phyloP scores from a whole-genome alignment of 179 eudicot species.

The Heliamphora pulchella region DNA sequence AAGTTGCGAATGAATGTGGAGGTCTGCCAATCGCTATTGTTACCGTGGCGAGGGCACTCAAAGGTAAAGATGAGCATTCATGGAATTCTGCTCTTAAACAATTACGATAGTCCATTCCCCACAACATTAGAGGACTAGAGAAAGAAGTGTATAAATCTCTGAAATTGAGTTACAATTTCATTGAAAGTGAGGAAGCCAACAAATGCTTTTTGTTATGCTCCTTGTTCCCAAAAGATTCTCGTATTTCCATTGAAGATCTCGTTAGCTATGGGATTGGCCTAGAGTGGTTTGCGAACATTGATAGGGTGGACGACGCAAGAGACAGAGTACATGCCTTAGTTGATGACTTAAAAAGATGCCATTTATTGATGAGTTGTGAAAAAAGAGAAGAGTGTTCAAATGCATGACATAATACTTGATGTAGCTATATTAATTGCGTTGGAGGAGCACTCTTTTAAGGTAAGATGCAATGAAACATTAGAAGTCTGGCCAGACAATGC shows the following conservation, averaged over 20 bases:
- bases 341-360: conserved; percentile 29
- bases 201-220: conserved; percentile 27
- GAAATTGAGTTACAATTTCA: conserved; percentile 29
- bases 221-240: conserved; percentile 36
- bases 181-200: conserved; percentile 26
- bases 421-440: conserved; percentile 33
- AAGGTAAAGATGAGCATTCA: conserved; percentile 20
- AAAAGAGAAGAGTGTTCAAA: conserved; percentile 18
- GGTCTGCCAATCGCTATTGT: conserved; percentile 43
- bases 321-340: conserved; percentile 27
- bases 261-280: conserved; percentile 34
- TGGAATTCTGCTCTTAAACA: conserved; percentile 32
- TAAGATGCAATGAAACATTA: conserved; percentile 19
- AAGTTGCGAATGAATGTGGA: conserved; percentile 35
- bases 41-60: conserved; percentile 28
- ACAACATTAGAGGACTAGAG: conserved; percentile 33
- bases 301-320: conserved; percentile 29
- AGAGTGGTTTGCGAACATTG: conserved; percentile 24
- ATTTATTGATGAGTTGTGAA: conserved; percentile 20
- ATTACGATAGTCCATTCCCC: conserved; percentile 23
- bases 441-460: conserved; percentile 34
- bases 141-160: conserved; percentile 29
- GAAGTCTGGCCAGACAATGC: conserved; percentile 23
- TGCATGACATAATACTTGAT: conserved; percentile 35
- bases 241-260: conserved; percentile 29